Conservation (phyloP, 2,329 filamentous ascomycete species). For the Hymenoscyphus linearis region DNA sequence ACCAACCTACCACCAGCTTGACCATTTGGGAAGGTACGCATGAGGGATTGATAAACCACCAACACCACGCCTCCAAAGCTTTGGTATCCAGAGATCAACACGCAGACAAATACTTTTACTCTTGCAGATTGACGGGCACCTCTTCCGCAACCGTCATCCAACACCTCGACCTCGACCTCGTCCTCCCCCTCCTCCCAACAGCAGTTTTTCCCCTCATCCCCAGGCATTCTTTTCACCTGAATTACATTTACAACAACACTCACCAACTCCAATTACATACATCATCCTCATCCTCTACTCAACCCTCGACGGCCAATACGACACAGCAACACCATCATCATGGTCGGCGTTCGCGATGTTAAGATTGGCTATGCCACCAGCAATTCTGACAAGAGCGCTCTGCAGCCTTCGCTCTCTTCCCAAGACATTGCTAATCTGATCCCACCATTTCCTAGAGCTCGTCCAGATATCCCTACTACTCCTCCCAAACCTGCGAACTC, state of each 20-base stretch:
- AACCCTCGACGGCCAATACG: neutral
- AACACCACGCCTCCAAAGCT: neutral
- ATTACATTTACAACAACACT: neutral
- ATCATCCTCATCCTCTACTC: neutral
- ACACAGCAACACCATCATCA: slow-evolving; percentile 3
- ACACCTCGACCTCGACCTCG: neutral
- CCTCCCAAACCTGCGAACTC: slow-evolving; percentile 15
- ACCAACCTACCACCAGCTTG: neutral
- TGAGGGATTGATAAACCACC: neutral
- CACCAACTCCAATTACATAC: neutral
- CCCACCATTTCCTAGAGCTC: slow-evolving; percentile 33
- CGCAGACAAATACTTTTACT: neutral
- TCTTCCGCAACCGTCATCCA: neutral
- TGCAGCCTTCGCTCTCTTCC: slow-evolving; percentile 15
- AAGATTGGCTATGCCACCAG: slow-evolving; percentile 27
- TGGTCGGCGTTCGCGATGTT: slow-evolving; percentile 20
- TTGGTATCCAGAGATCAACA: neutral
- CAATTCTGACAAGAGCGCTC: slow-evolving; percentile 7
- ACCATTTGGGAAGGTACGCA: neutral
- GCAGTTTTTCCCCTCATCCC: neutral
- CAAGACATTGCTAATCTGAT: slow-evolving; percentile 29
- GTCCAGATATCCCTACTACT: slow-evolving; percentile 1
- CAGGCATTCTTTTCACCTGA: neutral
- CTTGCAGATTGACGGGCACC: neutral
- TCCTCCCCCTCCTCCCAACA: neutral